Evolutionary conservation across 495 filamentous ascomycete genomes (phyloP).

Genomic region (Pyrenopolyporus hunteri): DNA sequence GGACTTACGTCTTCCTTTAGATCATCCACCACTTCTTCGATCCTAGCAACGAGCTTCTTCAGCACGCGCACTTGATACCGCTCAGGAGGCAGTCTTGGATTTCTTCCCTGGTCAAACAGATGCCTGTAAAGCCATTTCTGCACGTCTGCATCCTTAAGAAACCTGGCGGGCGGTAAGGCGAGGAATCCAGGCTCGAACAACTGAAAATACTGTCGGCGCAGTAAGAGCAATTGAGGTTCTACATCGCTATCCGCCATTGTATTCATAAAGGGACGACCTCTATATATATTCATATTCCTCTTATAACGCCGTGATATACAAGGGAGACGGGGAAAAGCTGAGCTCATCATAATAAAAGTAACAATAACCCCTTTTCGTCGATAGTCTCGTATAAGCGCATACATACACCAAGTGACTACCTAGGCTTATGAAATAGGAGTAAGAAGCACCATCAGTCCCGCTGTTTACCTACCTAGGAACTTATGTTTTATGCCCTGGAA

Average conservation of each 20-base stretch:
- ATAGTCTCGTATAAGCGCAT: background rate
- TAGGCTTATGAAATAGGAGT: background rate
- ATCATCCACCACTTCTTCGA: slow-evolving; percentile 67
- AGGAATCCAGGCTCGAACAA: slow-evolving; percentile 58
- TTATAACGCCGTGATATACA: too few species aligned
- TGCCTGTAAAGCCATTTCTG: slow-evolving; percentile 65
- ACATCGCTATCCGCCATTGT: slow-evolving; percentile 21
- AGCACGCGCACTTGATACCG: slow-evolving; percentile 69
- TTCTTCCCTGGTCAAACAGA: slow-evolving; percentile 62
- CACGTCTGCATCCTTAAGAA: slow-evolving; percentile 59
- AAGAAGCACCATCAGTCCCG: too few species aligned
- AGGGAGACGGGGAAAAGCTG: too few species aligned
- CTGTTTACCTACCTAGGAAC: too few species aligned
- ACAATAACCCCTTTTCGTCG: background rate
- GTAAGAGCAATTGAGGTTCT: slow-evolving; percentile 48
- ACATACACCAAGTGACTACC: background rate
- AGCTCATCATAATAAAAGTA: too few species aligned
- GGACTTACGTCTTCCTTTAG: slow-evolving; percentile 75
- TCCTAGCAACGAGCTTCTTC: slow-evolving; percentile 64
- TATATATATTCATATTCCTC: too few species aligned
- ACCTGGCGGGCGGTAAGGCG: slow-evolving; percentile 57
- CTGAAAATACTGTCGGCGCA: slow-evolving; percentile 71
- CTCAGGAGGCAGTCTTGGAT: slow-evolving; percentile 61
- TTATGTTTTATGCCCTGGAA: too few species aligned
- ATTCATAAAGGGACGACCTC: too few species aligned